Percentiles rank a stretch among this genome's conserved stretches.
phyloP scores from a whole-genome alignment of 2,329 filamentous ascomycete species.

The Claviceps paspali region DNA sequence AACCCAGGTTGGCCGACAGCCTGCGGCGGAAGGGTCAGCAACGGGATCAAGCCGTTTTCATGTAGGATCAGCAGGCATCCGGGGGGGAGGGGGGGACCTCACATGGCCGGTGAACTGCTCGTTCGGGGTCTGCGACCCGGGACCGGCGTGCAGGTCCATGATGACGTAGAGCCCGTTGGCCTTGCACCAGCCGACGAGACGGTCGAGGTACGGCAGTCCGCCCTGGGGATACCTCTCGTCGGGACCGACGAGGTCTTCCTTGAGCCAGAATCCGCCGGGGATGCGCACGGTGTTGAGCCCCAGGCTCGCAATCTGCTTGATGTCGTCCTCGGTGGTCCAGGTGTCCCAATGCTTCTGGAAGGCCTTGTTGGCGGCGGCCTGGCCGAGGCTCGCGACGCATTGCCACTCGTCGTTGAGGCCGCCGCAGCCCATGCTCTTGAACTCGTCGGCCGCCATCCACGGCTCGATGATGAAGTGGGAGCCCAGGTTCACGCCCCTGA shows the following conservation, averaged over 20 bases:
- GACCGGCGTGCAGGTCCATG: constrained; percentile 12
- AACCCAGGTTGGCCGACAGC: constrained; percentile 27
- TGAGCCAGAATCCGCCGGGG: constrained; percentile 14
- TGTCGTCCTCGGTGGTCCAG: constrained; percentile 11
- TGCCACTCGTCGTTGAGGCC: constrained; percentile 13
- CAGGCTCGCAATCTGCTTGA: constrained; percentile 11
- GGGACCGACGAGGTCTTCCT: constrained; percentile 10
- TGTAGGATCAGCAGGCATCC: constrained; percentile 13
- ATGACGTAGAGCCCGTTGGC: constrained; percentile 11
- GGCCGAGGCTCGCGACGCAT: constrained; percentile 12
- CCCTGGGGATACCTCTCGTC: constrained; percentile 12
- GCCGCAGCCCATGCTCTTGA: constrained; percentile 12
- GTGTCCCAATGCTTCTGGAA: constrained; percentile 13
- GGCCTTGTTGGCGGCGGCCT: constrained; percentile 10
- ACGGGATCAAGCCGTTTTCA: no score
- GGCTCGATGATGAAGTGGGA: constrained; percentile 15
- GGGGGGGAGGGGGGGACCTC: background rate
- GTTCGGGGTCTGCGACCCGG: constrained; percentile 7
- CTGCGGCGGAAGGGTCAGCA: constrained; percentile 5
- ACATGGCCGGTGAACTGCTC: background rate
- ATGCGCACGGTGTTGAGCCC: constrained; percentile 13
- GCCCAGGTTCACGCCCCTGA: background rate
- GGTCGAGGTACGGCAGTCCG: constrained; percentile 12
- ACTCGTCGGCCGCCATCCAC: constrained; percentile 13
- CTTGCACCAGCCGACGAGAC: constrained; percentile 13